Evolutionary conservation across 2,329 filamentous ascomycete genomes (phyloP).

Genomic region (Fusarium sp.): DNA sequence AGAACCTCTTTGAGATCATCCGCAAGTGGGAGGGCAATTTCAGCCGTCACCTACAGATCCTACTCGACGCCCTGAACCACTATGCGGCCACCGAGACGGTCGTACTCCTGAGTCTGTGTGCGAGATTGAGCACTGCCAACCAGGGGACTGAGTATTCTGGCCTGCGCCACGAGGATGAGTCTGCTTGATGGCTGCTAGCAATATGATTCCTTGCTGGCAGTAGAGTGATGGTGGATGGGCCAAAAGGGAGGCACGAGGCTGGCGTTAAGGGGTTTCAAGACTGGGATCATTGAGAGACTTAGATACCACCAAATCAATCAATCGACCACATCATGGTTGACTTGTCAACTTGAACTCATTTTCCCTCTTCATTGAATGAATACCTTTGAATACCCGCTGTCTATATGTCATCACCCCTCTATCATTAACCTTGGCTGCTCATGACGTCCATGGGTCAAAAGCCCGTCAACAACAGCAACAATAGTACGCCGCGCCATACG

Average conservation of each 20-base stretch:
- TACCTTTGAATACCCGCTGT: constrained; percentile 14
- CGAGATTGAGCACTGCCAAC: constrained; percentile 82
- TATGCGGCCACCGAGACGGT: constrained; percentile 98
- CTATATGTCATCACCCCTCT: constrained; percentile 14
- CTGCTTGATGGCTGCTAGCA: constrained; percentile 24
- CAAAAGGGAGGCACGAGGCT: constrained; percentile 2
- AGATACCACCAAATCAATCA: constrained; percentile 42
- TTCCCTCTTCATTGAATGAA: not conserved
- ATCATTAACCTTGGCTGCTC: constrained; percentile 7
- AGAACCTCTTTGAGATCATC: constrained; percentile 87
- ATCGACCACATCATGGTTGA: not conserved
- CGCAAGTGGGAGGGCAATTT: constrained; percentile 95
- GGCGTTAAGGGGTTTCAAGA: constrained; percentile 41
- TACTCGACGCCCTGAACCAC: constrained; percentile 95
- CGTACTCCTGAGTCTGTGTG: constrained; percentile 88
- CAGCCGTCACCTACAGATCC: constrained; percentile 88
- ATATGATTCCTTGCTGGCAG: not conserved
- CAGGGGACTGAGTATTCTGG: constrained; percentile 77
- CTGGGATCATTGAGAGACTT: constrained; percentile 30
- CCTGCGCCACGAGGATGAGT: constrained; percentile 69
- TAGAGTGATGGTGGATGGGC: not conserved
- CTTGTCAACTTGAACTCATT: not conserved
- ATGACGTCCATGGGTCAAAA: constrained; percentile 4
- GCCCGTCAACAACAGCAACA: not conserved
- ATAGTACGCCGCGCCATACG: constrained; percentile 21